phyloP scores from a whole-genome alignment of 129 eudicot genomes.

The Pseudognaphalium luteoalbum region DNA sequence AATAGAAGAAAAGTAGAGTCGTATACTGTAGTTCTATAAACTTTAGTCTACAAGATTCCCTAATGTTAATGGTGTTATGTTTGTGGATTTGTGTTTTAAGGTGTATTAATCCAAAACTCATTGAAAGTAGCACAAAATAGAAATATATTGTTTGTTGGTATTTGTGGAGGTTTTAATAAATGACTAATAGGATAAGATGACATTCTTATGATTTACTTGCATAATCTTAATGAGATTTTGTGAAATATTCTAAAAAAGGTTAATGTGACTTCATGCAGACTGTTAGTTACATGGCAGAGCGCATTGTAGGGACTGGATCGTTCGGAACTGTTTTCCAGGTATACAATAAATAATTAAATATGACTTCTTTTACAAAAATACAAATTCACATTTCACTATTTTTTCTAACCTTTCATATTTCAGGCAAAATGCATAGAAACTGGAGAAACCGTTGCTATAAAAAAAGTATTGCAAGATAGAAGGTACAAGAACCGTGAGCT shows the following conservation, averaged over 20 bases:
- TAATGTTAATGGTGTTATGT: not conserved
- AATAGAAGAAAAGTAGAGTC: not conserved
- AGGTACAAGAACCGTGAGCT: conserved; percentile 95
- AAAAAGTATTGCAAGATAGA: conserved; percentile 87
- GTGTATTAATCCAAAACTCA: not conserved
- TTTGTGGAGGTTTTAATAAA: not conserved
- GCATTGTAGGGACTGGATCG: conserved; percentile 94
- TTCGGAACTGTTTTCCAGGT: conserved; percentile 97
- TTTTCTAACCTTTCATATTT: conserved; percentile 1
- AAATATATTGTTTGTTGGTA: conserved; percentile 7
- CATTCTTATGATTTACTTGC: not conserved
- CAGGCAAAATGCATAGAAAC: conserved; percentile 95
- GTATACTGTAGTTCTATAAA: not conserved
- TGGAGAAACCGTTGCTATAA: conserved; percentile 89
- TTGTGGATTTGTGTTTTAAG: not conserved
- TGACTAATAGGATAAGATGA: conserved; percentile 2
- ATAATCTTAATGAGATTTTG: not conserved
- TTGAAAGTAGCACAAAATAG: not conserved
- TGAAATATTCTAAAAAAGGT: not conserved
- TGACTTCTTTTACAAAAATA: not conserved
- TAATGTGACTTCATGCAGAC: conserved; percentile 55
- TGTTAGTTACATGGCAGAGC: conserved; percentile 94
- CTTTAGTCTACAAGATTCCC: not conserved
- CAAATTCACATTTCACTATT: not conserved
- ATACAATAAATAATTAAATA: not conserved